Percentiles rank a stretch among this genome's conserved stretches.
phyloP scores from a whole-genome alignment of 805 yeast species.

The Suhomyces tanzawaensis region DNA sequence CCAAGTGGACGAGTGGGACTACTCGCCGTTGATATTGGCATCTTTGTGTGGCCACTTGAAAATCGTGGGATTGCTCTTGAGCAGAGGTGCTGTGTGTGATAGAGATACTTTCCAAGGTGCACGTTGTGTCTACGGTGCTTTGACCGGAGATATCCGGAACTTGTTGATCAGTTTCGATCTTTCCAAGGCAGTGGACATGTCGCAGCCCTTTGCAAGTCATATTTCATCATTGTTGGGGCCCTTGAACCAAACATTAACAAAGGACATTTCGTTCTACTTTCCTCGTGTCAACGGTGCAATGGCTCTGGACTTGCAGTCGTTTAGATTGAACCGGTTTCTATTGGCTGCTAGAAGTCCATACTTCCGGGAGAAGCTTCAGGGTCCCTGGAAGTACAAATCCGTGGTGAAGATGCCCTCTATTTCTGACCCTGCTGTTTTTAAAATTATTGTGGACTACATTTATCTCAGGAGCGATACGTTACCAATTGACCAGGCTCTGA shows the following conservation, averaged over 20 bases:
- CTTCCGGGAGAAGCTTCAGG: conserved; percentile 20
- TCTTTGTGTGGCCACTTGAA: conserved; percentile 71
- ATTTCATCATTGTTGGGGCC: conserved; percentile 47
- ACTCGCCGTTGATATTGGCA: conserved; percentile 71
- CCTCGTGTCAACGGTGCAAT: conserved; percentile 16
- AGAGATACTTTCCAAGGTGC: conserved; percentile 82
- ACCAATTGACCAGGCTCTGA: conserved; percentile 18
- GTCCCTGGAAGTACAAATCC: conserved; percentile 19
- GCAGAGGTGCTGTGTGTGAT: conserved; percentile 72
- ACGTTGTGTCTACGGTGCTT: conserved; percentile 71
- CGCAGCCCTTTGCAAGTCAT: conserved; percentile 73
- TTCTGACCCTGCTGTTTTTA: conserved; percentile 19
- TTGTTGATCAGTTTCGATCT: conserved; percentile 60
- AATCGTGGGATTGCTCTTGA: conserved; percentile 58
- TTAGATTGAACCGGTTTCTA: conserved; percentile 27
- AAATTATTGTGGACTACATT: conserved; percentile 26
- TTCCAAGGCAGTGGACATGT: conserved; percentile 62
- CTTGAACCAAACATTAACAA: conserved; percentile 18
- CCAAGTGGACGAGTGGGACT: conserved; percentile 68
- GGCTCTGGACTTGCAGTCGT: conserved; percentile 12
- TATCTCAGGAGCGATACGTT: conserved; percentile 35
- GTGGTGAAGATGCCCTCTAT: conserved; percentile 17
- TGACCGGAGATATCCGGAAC: conserved; percentile 62
- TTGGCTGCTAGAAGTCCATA: conserved; percentile 35
- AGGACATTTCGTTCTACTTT: conserved; percentile 33